phyloP scores from a whole-genome alignment of 2,329 filamentous ascomycete species.

The Paracamarosporium sp. region DNA sequence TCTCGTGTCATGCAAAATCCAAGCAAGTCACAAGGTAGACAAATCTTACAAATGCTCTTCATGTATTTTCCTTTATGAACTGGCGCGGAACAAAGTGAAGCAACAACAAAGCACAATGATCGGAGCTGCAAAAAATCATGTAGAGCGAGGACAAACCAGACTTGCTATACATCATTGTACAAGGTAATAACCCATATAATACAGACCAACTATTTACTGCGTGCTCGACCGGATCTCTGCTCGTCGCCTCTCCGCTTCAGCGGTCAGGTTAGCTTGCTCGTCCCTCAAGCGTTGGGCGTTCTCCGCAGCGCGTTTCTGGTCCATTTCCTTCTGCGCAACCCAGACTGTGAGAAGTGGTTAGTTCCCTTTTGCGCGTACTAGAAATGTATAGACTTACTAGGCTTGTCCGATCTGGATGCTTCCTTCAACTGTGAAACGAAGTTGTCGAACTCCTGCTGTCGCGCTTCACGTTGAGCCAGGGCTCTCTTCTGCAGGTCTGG shows the following conservation, averaged over 20 bases:
- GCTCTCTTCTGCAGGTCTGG: slow-evolving; percentile 91
- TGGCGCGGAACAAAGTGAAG: too few species aligned
- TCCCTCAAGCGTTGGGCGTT: slow-evolving; percentile 36
- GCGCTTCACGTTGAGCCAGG: slow-evolving; percentile 77
- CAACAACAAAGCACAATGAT: too few species aligned
- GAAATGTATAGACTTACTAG: slow-evolving; percentile 65
- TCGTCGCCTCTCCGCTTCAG: slow-evolving; percentile 39
- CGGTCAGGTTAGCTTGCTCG: slow-evolving; percentile 38
- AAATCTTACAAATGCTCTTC: too few species aligned
- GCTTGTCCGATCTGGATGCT: slow-evolving; percentile 88
- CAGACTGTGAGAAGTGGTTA: slow-evolving; percentile 37
- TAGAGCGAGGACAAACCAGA: not conserved
- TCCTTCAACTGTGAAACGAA: slow-evolving; percentile 86
- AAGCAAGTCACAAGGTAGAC: too few species aligned
- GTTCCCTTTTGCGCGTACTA: not conserved
- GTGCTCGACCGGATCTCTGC: slow-evolving; percentile 43
- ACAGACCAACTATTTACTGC: slow-evolving; percentile 16
- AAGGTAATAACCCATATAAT: not conserved
- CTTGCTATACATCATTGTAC: not conserved
- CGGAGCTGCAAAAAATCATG: too few species aligned
- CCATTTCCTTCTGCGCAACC: slow-evolving; percentile 42
- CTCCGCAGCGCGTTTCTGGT: slow-evolving; percentile 33
- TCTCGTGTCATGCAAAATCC: too few species aligned
- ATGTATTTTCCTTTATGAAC: too few species aligned
- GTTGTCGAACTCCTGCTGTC: slow-evolving; percentile 85